Conservation (phyloP, 192 early-diverging fungal genomes). For the Kappamyces sp. region DNA sequence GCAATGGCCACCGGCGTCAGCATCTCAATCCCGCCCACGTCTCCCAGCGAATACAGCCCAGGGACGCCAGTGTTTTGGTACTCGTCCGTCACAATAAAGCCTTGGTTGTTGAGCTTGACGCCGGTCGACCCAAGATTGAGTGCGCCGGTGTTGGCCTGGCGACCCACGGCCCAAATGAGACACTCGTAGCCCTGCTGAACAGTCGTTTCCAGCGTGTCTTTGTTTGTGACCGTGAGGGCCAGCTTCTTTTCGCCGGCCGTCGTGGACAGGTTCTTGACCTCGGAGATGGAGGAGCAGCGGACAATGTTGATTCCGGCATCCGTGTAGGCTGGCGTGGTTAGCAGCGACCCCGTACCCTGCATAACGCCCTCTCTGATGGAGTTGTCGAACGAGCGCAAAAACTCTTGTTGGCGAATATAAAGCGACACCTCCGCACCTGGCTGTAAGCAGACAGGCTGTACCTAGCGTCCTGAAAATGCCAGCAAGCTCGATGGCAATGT, state of each 20-base stretch:
- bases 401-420: constrained; percentile 77
- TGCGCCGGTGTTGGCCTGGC: constrained; percentile 66
- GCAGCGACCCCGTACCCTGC: constrained; percentile 31
- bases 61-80: constrained; percentile 73
- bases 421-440: constrained; percentile 73
- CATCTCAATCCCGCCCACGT: constrained; percentile 85
- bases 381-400: constrained; percentile 81
- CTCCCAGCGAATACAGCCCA: constrained; percentile 85
- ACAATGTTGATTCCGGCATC: constrained; percentile 78
- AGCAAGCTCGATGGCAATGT: constrained; percentile 95
- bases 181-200: constrained; percentile 65
- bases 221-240: constrained; percentile 17
- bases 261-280: constrained; percentile 49
- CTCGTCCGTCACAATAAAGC: constrained; percentile 77
- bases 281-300: constrained; percentile 52
- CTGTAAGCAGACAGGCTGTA: background rate
- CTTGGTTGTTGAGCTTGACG: constrained; percentile 57
- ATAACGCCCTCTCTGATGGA: constrained; percentile 75
- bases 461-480: constrained; percentile 81
- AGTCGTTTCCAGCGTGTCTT: constrained; percentile 24
- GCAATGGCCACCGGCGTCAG: constrained; percentile 95
- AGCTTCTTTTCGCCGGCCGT: constrained; percentile 48
- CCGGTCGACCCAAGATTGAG: constrained; percentile 64
- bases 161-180: constrained; percentile 88
- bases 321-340: constrained; percentile 39